Evolutionary conservation across 768 basidiomycete genomes (phyloP), one percentile per base, ranked within the genome.

Genomic region (Clitopilus hobsonii): DNA sequence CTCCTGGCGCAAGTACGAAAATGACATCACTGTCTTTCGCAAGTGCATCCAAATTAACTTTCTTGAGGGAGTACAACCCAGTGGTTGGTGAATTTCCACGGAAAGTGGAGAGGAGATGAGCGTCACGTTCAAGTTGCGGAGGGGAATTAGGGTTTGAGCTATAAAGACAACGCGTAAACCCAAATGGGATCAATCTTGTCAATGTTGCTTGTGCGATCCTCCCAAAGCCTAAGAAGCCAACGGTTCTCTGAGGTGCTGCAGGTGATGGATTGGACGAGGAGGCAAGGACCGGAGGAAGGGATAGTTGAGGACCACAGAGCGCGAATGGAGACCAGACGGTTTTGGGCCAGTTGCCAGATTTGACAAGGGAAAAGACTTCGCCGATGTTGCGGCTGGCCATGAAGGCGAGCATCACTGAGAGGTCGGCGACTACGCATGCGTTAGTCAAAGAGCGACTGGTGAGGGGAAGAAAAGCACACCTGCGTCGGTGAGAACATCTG

Each of bases 151-250:
- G 82, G 58, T 79, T 84, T 6, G 78, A 75, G 4, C 78, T 67
- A 71, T 94, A 96, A 38, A 95, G 59, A 59, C 84, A 86, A 60
- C 82, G 74, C 0, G 83, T 88, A 63, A 92, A 77, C 23, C 89
- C 93, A 65, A 98, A 98, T 0, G 90, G 84, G 8, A 89, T 71
- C 30, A 98, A 80, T 2, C 96, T 85, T 1, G 79, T 69, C 38
- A 96, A 80, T 0, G 88, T 89, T 20, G 88, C 88, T 62, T 94
- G 91, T 0, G 94, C 85, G 61, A 98, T 98, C 23, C 96, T 84
- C 5, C 96, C 96, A 61, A 98, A 98, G 11, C 97, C 97, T 27
- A 98, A 76, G 73, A 98, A 97, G 1, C 93, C 94, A 1, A 86
- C 83, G 1, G 86, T 95, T 38, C 86, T 83, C 6, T 66, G 78